phyloP scores from a whole-genome alignment of 2,329 filamentous ascomycete genomes.

The Monosporascus sp. region DNA sequence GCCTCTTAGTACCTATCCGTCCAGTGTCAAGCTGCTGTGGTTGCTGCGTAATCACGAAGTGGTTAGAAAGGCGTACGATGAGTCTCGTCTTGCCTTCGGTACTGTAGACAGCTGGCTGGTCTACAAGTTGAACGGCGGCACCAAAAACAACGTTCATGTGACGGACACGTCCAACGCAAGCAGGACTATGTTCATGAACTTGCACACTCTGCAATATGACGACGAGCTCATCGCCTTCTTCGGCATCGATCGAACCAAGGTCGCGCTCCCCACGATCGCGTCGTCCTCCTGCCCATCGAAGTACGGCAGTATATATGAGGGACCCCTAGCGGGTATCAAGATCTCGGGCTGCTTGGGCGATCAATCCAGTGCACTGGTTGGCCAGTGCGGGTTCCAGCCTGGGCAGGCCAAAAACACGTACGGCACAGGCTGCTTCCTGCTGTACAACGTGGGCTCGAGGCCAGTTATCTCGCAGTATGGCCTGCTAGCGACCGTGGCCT shows the following conservation, averaged over 20 bases:
- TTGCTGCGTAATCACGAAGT: constrained; percentile 66
- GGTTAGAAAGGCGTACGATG: constrained; percentile 71
- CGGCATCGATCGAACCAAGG: constrained; percentile 61
- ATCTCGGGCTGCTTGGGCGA: constrained; percentile 86
- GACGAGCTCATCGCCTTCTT: constrained; percentile 75
- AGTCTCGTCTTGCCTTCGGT: constrained; percentile 72
- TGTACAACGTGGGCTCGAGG: constrained; percentile 82
- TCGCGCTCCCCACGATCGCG: constrained; percentile 77
- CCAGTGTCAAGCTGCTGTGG: constrained; percentile 81
- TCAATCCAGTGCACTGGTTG: constrained; percentile 80
- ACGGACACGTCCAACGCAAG: constrained; percentile 87
- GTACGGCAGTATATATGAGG: constrained; percentile 64
- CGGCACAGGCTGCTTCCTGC: constrained; percentile 82
- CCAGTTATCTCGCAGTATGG: constrained; percentile 83
- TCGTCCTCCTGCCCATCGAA: constrained; percentile 70
- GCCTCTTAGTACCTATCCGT: constrained; percentile 83
- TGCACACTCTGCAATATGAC: constrained; percentile 76
- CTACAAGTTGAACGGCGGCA: constrained; percentile 75
- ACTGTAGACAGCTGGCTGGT: constrained; percentile 88
- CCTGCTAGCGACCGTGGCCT: constrained; percentile 80
- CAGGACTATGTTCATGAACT: constrained; percentile 91
- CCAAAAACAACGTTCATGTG: constrained; percentile 61
- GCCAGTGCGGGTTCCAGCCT: constrained; percentile 76
- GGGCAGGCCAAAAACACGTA: constrained; percentile 89
- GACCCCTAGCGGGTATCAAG: constrained; percentile 61